Conservation (phyloP, 148 eudicot genomes). For the Nepenthes gracilis region DNA sequence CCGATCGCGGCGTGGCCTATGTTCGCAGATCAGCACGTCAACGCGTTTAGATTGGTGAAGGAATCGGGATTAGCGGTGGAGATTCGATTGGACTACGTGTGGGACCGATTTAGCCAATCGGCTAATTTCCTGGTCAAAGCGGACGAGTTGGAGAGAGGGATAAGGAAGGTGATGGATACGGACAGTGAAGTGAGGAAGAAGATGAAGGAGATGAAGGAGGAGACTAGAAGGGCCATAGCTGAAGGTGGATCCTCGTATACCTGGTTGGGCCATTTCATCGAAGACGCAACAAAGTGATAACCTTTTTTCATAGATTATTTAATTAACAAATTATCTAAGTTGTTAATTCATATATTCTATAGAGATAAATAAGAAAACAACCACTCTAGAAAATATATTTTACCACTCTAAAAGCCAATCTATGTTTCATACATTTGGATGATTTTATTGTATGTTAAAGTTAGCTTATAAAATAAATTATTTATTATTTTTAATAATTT, state of each 20-base stretch:
- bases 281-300: neutral
- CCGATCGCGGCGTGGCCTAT: constrained; percentile 9
- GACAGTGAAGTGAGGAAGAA: neutral
- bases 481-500: no score
- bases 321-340: no score
- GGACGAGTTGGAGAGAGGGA: neutral
- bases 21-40: neutral
- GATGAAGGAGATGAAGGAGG: neutral
- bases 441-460: no score
- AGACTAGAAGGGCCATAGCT: neutral
- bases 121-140: neutral
- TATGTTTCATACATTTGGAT: no score
- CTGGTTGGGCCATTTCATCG: neutral
- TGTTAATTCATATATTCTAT: no score
- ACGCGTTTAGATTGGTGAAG: neutral
- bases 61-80: neutral
- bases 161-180: constrained; percentile 4
- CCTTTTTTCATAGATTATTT: no score
- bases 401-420: no score
- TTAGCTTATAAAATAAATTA: no score
- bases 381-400: no score
- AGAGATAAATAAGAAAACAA: no score
- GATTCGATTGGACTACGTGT: constrained; percentile 5
- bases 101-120: neutral
- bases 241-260: constrained; percentile 2